Evolutionary conservation across 2,329 filamentous ascomycete species (phyloP), one percentile per base, ranked within the genome.

Genomic region (Exophiala alcalophila): DNA sequence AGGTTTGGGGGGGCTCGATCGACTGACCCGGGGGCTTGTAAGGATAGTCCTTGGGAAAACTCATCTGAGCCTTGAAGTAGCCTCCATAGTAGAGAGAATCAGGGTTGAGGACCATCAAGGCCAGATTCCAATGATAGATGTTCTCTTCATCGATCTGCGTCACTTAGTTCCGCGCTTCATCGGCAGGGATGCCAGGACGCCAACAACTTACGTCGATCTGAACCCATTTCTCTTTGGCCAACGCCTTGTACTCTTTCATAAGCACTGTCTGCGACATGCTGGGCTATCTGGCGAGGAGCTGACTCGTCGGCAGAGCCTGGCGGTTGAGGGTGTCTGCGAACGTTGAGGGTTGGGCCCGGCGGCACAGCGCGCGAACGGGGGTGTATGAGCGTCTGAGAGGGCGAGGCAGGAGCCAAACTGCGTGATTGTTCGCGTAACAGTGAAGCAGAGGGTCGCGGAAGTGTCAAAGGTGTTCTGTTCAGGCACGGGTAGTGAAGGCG

Each of bases 201-300:
- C 14, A 7, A 20, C 29, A 28, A 59, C 77, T 50, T 66, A 89
- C 86, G 63, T 94, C 85, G 55, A 96, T 87, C 57, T 91, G 80
- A 12, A 94, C 84, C 91, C 91, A 98, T 63, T 87, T 88, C 74
- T 96, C 90, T 65, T 92, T 89, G 40, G 80, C 75, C 27, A 97
- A 76, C 30, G 78, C 74, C 65, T 85, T 84, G 69, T 87, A 81
- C 73, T 97, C 91, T 56, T 84, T 84, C 85, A 94, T 88, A 42
- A 97, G 76, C 37, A 94, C 84, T 59, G 87, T 82, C 67, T 90
- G 84, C 24, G 86, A 82, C 68, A 71, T 71, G 43, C 36, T 52
- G 45, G 32, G 25, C 15, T 35, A 25, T 20, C 12, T 24, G 27
- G 10, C 29, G 15, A 10, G 25, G 20, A 10, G 11, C n/a, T n/a